Percentiles rank a stretch among this genome's conserved stretches.
Evolutionary conservation across 2,329 filamentous ascomycete genomes (phyloP).

Genomic region (Xylaria sp.): DNA sequence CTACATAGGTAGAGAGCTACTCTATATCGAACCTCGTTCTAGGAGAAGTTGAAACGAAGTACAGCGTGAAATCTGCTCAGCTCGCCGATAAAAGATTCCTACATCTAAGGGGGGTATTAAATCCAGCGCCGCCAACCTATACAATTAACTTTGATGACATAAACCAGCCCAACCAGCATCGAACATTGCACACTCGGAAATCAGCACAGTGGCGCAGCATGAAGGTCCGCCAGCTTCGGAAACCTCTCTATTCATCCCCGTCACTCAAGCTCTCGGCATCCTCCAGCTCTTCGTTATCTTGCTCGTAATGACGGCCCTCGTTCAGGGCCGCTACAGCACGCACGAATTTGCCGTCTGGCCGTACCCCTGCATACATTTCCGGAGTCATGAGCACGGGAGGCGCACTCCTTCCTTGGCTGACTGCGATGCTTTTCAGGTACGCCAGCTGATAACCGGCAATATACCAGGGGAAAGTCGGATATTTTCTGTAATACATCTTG

Average conservation of each 20-base stretch:
- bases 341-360: conserved; percentile 44
- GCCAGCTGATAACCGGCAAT: conserved; percentile 62
- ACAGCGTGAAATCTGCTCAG: neutral
- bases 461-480: conserved; percentile 55
- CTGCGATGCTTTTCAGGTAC: conserved; percentile 56
- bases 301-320: conserved; percentile 36
- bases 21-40: neutral
- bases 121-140: neutral
- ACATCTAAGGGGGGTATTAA: neutral
- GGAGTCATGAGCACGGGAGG: conserved; percentile 51
- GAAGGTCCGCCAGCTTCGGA: neutral
- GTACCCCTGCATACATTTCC: conserved; percentile 44
- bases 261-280: conserved; percentile 22
- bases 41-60: neutral
- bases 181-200: neutral
- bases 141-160: neutral
- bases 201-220: neutral
- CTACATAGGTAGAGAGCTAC: no score
- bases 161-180: neutral
- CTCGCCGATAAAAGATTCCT: neutral
- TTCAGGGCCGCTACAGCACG: conserved; percentile 39
- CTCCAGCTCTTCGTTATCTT: conserved; percentile 33
- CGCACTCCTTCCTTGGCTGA: conserved; percentile 33
- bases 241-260: conserved; percentile 26
- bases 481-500: conserved; percentile 49